Evolutionary conservation across 495 filamentous ascomycete species (phyloP), one percentile per base, ranked within the genome.

Genomic region (Annulohypoxylon maeteangense): DNA sequence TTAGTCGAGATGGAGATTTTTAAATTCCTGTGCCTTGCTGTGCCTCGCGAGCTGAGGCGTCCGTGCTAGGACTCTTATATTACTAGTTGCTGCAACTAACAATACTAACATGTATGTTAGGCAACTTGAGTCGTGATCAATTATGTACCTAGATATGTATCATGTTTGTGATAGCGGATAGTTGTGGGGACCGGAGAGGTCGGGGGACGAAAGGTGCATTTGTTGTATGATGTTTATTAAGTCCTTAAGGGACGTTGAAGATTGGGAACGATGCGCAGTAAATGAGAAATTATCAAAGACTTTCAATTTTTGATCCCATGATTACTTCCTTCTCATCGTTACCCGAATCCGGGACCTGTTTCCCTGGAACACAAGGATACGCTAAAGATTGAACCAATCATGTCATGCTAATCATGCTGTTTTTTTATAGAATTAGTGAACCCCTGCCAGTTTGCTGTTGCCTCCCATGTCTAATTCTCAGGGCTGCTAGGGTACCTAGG

Each of bases 261-360:
- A 57, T 36, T 32, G 23, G 48, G 6, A 54, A 32, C 47, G 14
- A n/a, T 50, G 45, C 27, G 27, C 27, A 29, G 27, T 12, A 38
- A 12, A 38, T 38, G 8, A 10, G 10, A 38, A 38, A 11, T 38
- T 3, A 38, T 11, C 29, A 20, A n/a, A n/a, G 50, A 65, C 55
- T 40, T 29, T 36, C 16, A 57, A 36, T 12, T 23, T 23, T 64
- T 71, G 69, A 71, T 71, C 69, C 58, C 69, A 71, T 71, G 69
- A 71, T 67, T 63, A 60, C 64, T 62, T 62, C 50, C 48, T 65
- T 42, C 61, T 62, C 51, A 16, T 10, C 60, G 36, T 61, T 51
- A 68, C 65, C 55, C 60, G 54, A 68, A 42, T 72, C 68, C 36
- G 57, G 63, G 32, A 27, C 54, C 20, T 29, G 47, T 34, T 61